Percentiles rank a stretch among this genome's conserved stretches.
Evolutionary conservation across 768 basidiomycete genomes (phyloP).

Genomic region (Collybia mongolica): DNA sequence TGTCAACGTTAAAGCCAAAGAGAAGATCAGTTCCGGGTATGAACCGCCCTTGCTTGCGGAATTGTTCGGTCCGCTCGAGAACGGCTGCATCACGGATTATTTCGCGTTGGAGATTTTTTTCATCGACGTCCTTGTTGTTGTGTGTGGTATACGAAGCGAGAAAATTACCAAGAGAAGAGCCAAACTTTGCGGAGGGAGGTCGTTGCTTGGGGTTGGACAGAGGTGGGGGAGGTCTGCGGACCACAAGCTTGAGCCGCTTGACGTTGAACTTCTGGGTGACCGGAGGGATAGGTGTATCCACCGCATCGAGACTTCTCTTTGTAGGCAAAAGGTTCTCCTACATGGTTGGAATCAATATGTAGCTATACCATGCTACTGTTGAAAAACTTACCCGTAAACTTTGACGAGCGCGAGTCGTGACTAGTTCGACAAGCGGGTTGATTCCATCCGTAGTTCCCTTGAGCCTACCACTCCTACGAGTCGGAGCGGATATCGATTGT

Average conservation of each 20-base stretch:
- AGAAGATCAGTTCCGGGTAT: conserved; percentile 35
- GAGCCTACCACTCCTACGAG: conserved; percentile 16
- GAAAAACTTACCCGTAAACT: neutral
- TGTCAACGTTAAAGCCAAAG: conserved; percentile 25
- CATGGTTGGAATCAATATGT: no score
- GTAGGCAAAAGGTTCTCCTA: no score
- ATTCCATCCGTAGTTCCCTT: conserved; percentile 4
- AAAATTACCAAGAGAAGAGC: conserved; percentile 52
- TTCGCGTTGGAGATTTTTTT: conserved; percentile 23
- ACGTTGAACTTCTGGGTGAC: conserved; percentile 34
- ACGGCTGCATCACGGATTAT: conserved; percentile 29
- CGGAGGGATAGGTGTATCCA: conserved; percentile 13
- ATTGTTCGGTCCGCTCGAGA: conserved; percentile 29
- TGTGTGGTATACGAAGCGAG: conserved; percentile 63
- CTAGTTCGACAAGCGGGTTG: conserved; percentile 7
- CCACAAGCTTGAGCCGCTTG: conserved; percentile 66
- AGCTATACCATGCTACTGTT: no score
- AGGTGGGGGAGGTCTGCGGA: conserved; percentile 58
- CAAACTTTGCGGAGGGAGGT: conserved; percentile 50
- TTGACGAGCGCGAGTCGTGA: conserved; percentile 2
- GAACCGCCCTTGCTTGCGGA: conserved; percentile 36
- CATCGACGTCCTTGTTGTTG: conserved; percentile 46
- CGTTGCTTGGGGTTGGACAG: conserved; percentile 69
- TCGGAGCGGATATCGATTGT: conserved; percentile 10
- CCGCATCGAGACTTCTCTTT: no score